Base-by-base conservation (phyloP, 1,284 basidiomycete species). In the Salmacisia buchloeana region DNA sequence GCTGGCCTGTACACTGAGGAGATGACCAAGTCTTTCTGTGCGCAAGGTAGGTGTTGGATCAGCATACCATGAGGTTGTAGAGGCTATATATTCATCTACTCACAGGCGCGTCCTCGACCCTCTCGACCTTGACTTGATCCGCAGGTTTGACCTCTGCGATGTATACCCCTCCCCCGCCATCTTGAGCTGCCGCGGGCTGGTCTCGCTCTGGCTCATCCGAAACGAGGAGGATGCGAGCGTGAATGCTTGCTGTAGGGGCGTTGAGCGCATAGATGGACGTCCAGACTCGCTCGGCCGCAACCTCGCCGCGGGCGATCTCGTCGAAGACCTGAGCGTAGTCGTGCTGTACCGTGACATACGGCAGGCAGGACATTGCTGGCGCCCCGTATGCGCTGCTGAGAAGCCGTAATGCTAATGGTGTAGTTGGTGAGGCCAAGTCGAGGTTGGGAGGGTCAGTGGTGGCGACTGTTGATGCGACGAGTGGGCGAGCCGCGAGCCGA, bases 261-360 rank as follows among this genome's bases (percentile, higher is more conserved):
- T 75, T 75, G 39, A 62, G 58, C 12, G 68, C 29, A 80, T 90
- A 90, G 77, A 85, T 86, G 0, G 88, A 89, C 2, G 89, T 79
- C 88, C 88, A 90, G 70, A 87, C 84, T 52, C 83, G 83, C 64
- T 90, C 88, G 2, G 78, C 81, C 0, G 85, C 83, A 3, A 88
- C 80, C 3, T 83, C 61, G 6, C 85, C 86, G 23, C 83, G 81
- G 34, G 82, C 74, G 1, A 89, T 84, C 67, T 90, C 88, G 21
- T 83, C 79, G 25, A 89, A 80, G 2, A 88, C 85, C 36, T 81
- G 79, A 2, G 82, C 76, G 64, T 87, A 86, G 36, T 86, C 85
- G 15, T 84, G 85, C 75, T 90, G 88, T 12, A 89, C 80, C 0
- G 87, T 85, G 39, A 85, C 67, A 60, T 77, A 74, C 0, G 80